A percentile compares a stretch with the other conserved stretches of the same genome.
Evolutionary conservation across 805 yeast species (phyloP).

Genomic region (Yarrowia hollandica): DNA sequence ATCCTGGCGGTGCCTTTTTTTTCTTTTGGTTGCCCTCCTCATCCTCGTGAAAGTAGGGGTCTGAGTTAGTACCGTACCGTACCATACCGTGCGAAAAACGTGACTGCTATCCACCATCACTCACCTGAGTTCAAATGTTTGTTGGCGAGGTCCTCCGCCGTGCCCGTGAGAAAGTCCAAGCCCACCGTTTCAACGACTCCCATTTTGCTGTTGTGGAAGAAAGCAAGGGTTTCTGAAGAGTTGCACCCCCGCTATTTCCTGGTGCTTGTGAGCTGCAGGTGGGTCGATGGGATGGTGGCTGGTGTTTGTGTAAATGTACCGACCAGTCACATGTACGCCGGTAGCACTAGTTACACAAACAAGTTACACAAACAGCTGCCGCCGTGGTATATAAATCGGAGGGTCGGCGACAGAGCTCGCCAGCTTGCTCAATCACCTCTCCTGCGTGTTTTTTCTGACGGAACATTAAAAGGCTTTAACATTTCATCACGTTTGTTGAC

Average conservation of each 20-base stretch:
- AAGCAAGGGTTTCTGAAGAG: not conserved
- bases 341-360: no score
- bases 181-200: constrained; percentile 18
- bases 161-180: not conserved
- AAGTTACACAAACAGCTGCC: no score
- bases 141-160: not conserved
- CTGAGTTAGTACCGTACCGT: constrained; percentile 36
- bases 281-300: no score
- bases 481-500: constrained; percentile 12
- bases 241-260: not conserved
- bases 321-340: no score
- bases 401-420: no score
- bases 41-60: constrained; percentile 56
- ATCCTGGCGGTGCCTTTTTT: constrained; percentile 59
- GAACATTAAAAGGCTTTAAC: not conserved
- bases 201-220: not conserved
- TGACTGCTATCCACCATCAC: no score
- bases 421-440: no score
- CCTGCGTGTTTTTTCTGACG: not conserved
- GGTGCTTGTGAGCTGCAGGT: no score
- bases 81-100: no score
- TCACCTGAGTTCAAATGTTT: not conserved
- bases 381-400: no score
- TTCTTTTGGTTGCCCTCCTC: constrained; percentile 54
- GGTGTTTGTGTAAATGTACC: no score